phyloP scores from a whole-genome alignment of 2,329 filamentous ascomycete genomes.

The Talaromyces amestolkiae region DNA sequence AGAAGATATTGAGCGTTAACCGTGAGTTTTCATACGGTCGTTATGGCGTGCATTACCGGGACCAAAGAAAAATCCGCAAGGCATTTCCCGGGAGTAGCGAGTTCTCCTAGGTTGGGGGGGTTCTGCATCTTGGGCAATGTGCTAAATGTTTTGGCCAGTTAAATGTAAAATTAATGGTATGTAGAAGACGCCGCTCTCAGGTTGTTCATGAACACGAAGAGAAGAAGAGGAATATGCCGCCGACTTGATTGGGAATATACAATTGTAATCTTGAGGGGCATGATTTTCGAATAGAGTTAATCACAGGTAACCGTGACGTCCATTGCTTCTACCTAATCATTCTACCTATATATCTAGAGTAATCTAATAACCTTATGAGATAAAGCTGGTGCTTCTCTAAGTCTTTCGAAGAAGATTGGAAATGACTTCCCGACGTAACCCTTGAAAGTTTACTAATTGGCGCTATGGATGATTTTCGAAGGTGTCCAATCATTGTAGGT shows the following conservation, averaged over 20 bases:
- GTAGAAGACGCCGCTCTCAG: neutral
- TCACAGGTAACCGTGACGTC: neutral
- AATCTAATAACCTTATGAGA: too few species aligned
- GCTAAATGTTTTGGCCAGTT: neutral
- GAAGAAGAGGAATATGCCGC: neutral
- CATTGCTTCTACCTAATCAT: too few species aligned
- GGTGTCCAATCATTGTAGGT: too few species aligned
- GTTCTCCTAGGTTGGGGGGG: constrained; percentile 16
- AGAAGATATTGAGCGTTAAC: neutral
- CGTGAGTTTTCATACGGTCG: too few species aligned
- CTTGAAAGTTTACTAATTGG: too few species aligned
- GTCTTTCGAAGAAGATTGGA: neutral
- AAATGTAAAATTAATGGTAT: neutral
- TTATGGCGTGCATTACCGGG: constrained; percentile 44
- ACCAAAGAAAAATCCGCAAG: constrained; percentile 86
- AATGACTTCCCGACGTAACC: neutral
- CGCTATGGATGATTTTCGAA: too few species aligned
- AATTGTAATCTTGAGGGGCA: neutral
- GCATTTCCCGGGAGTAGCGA: constrained; percentile 64
- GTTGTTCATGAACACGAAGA: neutral
- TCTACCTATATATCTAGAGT: too few species aligned
- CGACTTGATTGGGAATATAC: neutral
- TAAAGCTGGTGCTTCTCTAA: too few species aligned
- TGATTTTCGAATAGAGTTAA: neutral
- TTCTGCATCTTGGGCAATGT: neutral